A percentile compares a stretch with the other conserved stretches of the same genome.
Conservation (phyloP, 2,329 filamentous ascomycete species). For the Madurella fahalii region DNA sequence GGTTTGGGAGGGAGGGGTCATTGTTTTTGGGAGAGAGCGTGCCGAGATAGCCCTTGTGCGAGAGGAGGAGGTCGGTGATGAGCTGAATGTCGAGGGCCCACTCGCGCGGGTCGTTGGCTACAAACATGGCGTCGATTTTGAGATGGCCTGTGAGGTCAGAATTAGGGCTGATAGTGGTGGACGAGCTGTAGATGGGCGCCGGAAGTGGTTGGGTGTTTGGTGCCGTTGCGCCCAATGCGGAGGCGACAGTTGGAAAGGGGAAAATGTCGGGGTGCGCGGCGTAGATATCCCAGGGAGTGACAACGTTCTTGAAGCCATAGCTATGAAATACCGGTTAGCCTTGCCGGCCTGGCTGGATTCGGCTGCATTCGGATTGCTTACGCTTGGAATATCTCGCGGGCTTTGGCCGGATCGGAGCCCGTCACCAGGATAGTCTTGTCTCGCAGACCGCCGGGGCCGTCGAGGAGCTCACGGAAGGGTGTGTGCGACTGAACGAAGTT, state of each 20-base stretch:
- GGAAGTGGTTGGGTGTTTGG: constrained; percentile 57
- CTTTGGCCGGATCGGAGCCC: constrained; percentile 63
- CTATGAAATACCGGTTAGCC: constrained; percentile 4
- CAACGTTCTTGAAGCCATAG: constrained; percentile 69
- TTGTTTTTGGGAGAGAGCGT: constrained; percentile 74
- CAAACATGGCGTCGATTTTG: constrained; percentile 84
- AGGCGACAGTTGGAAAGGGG: constrained; percentile 72
- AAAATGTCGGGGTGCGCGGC: constrained; percentile 69
- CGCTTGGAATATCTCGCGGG: constrained; percentile 67
- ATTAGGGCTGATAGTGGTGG: constrained; percentile 31
- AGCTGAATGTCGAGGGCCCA: constrained; percentile 90
- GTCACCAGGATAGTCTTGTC: constrained; percentile 71
- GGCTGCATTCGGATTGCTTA: constrained; percentile 38
- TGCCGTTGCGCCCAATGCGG: constrained; percentile 54
- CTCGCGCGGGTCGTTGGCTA: constrained; percentile 94
- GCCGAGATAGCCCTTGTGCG: constrained; percentile 71
- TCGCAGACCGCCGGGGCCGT: constrained; percentile 49
- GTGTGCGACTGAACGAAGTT: constrained; percentile 90
- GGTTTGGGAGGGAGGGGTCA: constrained; percentile 57
- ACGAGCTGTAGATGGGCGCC: constrained; percentile 38
- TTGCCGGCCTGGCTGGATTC: background rate
- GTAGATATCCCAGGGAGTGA: constrained; percentile 83
- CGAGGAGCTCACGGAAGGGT: constrained; percentile 70
- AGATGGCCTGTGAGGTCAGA: constrained; percentile 41
- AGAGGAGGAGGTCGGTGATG: constrained; percentile 78